Conservation (phyloP, 2,329 filamentous ascomycete genomes). For the Nemania sp. region DNA sequence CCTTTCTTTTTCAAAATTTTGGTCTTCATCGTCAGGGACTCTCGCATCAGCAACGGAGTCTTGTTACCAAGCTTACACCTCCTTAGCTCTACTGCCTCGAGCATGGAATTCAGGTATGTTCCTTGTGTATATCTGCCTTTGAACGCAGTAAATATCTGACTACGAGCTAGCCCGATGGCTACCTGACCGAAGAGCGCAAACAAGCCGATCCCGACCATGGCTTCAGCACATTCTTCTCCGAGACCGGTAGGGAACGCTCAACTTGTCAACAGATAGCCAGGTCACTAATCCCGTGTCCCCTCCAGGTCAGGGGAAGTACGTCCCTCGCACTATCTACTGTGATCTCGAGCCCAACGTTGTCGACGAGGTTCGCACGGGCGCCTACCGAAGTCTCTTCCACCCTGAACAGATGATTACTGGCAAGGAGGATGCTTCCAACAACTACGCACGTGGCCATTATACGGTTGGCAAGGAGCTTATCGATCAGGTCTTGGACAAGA, state of each 20-base stretch:
- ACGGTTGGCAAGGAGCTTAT: constrained; percentile 99
- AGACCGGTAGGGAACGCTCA: constrained; percentile 74
- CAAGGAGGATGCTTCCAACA: constrained; percentile 99
- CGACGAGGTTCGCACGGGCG: constrained; percentile 97
- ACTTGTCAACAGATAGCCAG: background rate
- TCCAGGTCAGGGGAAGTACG: constrained; percentile 95
- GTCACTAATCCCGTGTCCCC: constrained; percentile 25
- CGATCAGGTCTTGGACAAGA: constrained; percentile 96
- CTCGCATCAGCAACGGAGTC: background rate
- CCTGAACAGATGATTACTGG: constrained; percentile 99
- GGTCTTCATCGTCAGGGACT: no score
- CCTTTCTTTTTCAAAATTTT: background rate
- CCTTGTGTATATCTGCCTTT: constrained; percentile 17
- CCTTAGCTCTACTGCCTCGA: constrained; percentile 97
- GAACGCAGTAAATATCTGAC: constrained; percentile 35
- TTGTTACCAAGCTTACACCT: constrained; percentile 30
- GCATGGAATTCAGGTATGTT: constrained; percentile 94
- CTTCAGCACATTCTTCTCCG: constrained; percentile 99
- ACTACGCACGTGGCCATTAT: constrained; percentile 99
- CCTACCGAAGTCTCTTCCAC: constrained; percentile 97
- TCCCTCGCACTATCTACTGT: constrained; percentile 98
- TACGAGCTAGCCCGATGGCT: constrained; percentile 83
- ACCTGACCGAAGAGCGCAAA: constrained; percentile 98
- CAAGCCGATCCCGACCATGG: constrained; percentile 89
- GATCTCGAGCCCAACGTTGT: constrained; percentile 99